phyloP scores from a whole-genome alignment of 179 eudicot species.

The Beta corolliflora region DNA sequence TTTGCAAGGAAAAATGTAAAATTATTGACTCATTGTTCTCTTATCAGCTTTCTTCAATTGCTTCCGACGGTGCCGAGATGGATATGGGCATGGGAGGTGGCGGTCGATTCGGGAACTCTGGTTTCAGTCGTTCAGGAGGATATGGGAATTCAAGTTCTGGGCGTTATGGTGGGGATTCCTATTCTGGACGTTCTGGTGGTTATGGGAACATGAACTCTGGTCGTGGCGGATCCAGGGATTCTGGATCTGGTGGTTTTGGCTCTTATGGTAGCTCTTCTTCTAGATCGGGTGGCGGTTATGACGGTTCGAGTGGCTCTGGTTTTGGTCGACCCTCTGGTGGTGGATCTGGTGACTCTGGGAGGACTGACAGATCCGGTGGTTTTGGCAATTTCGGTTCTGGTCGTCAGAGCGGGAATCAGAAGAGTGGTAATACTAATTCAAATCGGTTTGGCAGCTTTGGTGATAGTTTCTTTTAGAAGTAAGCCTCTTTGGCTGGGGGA shows the following conservation, averaged over 20 bases:
- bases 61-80: slow-evolving; percentile 55
- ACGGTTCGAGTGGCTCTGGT: slow-evolving; percentile 23
- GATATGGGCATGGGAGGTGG: slow-evolving; percentile 51
- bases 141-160: slow-evolving; percentile 50
- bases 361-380: slow-evolving; percentile 38
- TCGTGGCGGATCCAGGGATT: slow-evolving; percentile 36
- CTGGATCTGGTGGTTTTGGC: slow-evolving; percentile 25
- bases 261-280: slow-evolving; percentile 25
- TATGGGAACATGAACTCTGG: slow-evolving; percentile 21
- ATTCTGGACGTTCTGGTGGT: slow-evolving; percentile 25
- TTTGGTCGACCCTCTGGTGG: slow-evolving; percentile 25
- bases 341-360: slow-evolving; percentile 32
- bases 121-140: slow-evolving; percentile 50
- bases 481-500: slow-evolving; percentile 15
- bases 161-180: slow-evolving; percentile 38
- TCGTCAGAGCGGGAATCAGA: slow-evolving; percentile 18
- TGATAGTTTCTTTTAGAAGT: slow-evolving; percentile 26
- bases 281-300: slow-evolving; percentile 33
- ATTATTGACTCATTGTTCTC: slow-evolving; percentile 17
- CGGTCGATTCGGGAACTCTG: slow-evolving; percentile 52
- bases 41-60: slow-evolving; percentile 72
- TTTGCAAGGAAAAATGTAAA: too few relatives aligned
- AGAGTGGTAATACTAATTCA: slow-evolving; percentile 25
- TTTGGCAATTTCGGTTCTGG: slow-evolving; percentile 49
- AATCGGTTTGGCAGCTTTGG: slow-evolving; percentile 53